Evolutionary conservation across 2,329 filamentous ascomycete genomes (phyloP).

Genomic region (Neocatenulostroma microsporum): DNA sequence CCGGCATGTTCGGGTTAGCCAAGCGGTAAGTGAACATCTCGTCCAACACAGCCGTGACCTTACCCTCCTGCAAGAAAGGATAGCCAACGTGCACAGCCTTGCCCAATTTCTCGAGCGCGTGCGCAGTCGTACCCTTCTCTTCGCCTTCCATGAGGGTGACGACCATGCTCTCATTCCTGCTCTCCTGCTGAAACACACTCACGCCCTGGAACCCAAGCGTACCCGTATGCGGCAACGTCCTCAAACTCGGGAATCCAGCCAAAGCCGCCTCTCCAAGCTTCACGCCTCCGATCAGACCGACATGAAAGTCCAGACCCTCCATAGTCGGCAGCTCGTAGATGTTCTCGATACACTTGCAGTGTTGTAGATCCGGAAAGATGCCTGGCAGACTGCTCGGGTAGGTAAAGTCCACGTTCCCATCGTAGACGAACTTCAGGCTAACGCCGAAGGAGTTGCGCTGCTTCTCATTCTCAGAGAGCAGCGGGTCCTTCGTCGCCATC

Average conservation of each 20-base stretch:
- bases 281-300: constrained; percentile 75
- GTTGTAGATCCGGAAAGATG: constrained; percentile 78
- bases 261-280: constrained; percentile 75
- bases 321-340: constrained; percentile 91
- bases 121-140: constrained; percentile 58
- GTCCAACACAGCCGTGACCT: constrained; percentile 80
- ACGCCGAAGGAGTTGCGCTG: constrained; percentile 84
- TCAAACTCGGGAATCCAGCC: constrained; percentile 86
- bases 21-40: constrained; percentile 85
- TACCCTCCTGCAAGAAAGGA: constrained; percentile 90
- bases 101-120: constrained; percentile 72
- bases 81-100: constrained; percentile 86
- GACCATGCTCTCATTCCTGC: constrained; percentile 92
- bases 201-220: constrained; percentile 80
- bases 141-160: constrained; percentile 74
- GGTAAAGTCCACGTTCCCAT: constrained; percentile 64
- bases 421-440: constrained; percentile 85
- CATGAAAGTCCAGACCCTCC: constrained; percentile 77
- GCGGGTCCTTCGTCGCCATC: constrained; percentile 75
- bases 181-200: constrained; percentile 91
- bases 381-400: constrained; percentile 85
- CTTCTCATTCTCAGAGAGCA: constrained; percentile 71
- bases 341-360: constrained; percentile 90
- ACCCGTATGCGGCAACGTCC: constrained; percentile 75
- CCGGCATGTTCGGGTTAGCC: constrained; percentile 43